Evolutionary conservation across 164 flowering plant genomes (phyloP).

Genomic region (Tetrastigma voinierianum): DNA sequence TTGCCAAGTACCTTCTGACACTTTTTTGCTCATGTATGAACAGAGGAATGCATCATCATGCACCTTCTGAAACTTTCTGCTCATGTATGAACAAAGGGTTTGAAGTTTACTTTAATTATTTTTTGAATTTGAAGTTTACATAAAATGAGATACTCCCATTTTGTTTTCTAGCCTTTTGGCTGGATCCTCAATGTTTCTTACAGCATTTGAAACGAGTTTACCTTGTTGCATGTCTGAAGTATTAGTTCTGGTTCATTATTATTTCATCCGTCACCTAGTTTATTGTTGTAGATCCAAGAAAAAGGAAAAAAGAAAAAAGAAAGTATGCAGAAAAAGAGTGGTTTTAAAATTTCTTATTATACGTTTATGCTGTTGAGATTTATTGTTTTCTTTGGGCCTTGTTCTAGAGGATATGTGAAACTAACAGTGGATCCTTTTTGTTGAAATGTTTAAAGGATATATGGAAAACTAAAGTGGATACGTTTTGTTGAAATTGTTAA

Average conservation of each 20-base stretch:
- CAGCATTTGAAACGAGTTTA: background rate
- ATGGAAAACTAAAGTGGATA: background rate
- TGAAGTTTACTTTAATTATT: background rate
- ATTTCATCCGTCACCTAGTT: background rate
- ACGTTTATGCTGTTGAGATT: background rate
- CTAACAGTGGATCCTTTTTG: too few relatives aligned
- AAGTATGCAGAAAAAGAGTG: background rate
- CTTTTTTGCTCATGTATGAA: background rate
- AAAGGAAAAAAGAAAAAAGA: background rate
- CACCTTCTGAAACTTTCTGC: too few relatives aligned
- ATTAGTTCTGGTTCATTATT: background rate
- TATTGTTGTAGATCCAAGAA: background rate
- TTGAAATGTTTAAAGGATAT: too few relatives aligned
- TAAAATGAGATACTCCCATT: background rate
- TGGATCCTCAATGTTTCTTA: background rate
- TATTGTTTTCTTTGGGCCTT: background rate
- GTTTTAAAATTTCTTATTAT: too few relatives aligned
- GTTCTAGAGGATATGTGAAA: background rate
- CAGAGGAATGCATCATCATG: too few relatives aligned
- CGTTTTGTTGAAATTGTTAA: background rate
- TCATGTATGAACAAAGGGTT: too few relatives aligned
- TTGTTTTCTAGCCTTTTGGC: background rate
- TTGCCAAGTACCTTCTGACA: conserved; percentile 6
- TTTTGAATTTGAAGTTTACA: background rate
- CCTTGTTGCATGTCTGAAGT: background rate